Conservation (phyloP, 345 rosid species). For the Sonneratia alba region DNA sequence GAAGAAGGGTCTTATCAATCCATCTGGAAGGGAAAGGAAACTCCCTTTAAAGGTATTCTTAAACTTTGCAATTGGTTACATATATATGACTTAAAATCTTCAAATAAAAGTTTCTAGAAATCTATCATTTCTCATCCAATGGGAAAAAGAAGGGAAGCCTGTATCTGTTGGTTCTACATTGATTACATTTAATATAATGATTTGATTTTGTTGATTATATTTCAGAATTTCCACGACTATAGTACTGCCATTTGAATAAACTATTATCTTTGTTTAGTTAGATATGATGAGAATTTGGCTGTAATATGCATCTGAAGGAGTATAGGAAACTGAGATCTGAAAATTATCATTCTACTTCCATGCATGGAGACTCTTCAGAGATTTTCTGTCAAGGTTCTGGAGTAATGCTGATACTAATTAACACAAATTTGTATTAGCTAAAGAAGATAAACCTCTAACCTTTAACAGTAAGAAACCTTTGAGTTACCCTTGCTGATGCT, state of each 20-base stretch:
- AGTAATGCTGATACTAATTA: background rate
- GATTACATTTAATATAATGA: background rate
- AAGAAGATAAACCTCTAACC: background rate
- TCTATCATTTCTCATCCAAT: background rate
- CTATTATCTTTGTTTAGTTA: background rate
- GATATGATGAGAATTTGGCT: background rate
- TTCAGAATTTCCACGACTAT: background rate
- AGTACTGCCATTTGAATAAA: background rate
- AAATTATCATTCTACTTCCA: background rate
- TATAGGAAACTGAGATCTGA: background rate
- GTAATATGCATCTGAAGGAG: background rate
- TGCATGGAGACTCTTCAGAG: background rate
- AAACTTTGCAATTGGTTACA: background rate
- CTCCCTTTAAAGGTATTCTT: constrained; percentile 76
- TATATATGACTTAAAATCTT: background rate
- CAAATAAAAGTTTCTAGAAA: no score
- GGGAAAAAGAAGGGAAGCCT: background rate
- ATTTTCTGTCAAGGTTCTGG: background rate
- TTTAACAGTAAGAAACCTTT: background rate
- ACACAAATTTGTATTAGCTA: background rate
- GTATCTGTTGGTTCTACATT: background rate
- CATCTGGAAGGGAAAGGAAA: constrained; percentile 87
- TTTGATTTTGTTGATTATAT: background rate
- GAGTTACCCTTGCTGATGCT: background rate
- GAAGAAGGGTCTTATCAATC: constrained; percentile 74